These are phyloP conservation scores for Mycosphaerella arachidis DNA, from an alignment of 2,329 filamentous ascomycete genomes.

Conservation along the genomic window DNA sequence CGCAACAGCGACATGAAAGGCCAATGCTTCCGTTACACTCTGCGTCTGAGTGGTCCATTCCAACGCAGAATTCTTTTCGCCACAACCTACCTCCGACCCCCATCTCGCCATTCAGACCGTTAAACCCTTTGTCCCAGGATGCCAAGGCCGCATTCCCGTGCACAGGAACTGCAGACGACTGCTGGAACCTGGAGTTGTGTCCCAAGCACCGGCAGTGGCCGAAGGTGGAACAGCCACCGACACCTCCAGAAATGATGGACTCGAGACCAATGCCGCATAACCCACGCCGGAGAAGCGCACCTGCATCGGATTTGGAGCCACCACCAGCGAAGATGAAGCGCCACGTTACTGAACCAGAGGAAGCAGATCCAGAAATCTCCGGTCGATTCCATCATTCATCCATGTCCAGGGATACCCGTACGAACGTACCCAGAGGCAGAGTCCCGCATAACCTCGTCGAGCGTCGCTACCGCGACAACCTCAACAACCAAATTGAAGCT, in stretches of 20 bases:
- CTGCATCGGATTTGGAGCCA: constrained; percentile 6
- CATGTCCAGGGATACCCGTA: constrained; percentile 4
- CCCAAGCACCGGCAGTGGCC: constrained; percentile 16
- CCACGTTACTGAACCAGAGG: constrained; percentile 11
- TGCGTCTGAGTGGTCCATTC: constrained; percentile 8
- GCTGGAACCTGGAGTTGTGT: constrained; percentile 18
- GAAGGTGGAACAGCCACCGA: not conserved
- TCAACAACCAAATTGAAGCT: constrained; percentile 44
- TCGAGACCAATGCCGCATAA: not conserved
- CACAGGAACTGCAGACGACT: constrained; percentile 12
- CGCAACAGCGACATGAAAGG: constrained; percentile 6
- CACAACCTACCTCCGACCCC: constrained; percentile 18
- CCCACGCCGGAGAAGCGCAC: constrained; percentile 12
- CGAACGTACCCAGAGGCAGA: constrained; percentile 11
- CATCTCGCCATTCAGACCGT: constrained; percentile 15
- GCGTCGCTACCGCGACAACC: constrained; percentile 44
- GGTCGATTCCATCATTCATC: not conserved
- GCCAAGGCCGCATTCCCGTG: constrained; percentile 17
- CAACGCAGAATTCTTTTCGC: constrained; percentile 10
- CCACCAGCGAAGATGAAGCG: constrained; percentile 14
- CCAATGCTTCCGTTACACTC: constrained; percentile 10
- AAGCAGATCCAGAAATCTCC: not conserved
- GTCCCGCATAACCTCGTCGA: constrained; percentile 43
- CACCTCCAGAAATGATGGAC: not conserved
- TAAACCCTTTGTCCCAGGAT: constrained; percentile 14